Base-by-base conservation (phyloP, 306 rosid genomes). In the Comarum palustre region DNA sequence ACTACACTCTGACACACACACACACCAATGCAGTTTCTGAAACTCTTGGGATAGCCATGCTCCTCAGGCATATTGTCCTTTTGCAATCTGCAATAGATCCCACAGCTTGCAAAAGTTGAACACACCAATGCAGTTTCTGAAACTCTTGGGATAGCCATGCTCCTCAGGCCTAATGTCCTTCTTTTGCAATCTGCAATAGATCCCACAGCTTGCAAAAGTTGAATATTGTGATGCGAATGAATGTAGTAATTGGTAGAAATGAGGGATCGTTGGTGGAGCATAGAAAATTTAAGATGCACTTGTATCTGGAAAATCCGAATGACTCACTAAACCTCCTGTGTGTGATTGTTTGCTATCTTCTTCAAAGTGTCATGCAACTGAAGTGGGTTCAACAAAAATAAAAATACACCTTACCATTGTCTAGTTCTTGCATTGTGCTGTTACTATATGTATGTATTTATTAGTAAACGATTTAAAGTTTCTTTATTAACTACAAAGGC, bases 401-500 rank as follows among this genome's bases (percentile, higher is more conserved):
- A 5, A 34, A 4, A 68, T 68, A 38, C 36, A 34, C 73, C 43
- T 32, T 16, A 17, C n/a, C 46, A 31, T 16, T 67, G 19, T 1
- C 55, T 25, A 25, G 55, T 59, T 41, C 32, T 2, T 8, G 39
- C 47, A 24, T 17, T 24, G 52, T 32, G 29, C 31, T 59, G 8
- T 14, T 3, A 32, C 48, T 34, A 16, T 2, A 2, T 25, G 10
- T 54, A 11, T 66, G 15, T 10, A 24, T 14, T 60, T 55, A 47
- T 82, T 69, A 41, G 51, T 58, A 47, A 60, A 14, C n/a, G 14
- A 57, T 46, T 17, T 55, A 41, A 71, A 17, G 8, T 31, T 50
- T 58, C 9, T 43, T 8, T 25, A 65, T 45, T 59, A 67, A 73
- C 81, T 66, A 51, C 34, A 7, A 50, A 8, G 6, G 24, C 50